phyloP scores from a whole-genome alignment of 2,329 filamentous ascomycete species.

The Penicillium sp. region DNA sequence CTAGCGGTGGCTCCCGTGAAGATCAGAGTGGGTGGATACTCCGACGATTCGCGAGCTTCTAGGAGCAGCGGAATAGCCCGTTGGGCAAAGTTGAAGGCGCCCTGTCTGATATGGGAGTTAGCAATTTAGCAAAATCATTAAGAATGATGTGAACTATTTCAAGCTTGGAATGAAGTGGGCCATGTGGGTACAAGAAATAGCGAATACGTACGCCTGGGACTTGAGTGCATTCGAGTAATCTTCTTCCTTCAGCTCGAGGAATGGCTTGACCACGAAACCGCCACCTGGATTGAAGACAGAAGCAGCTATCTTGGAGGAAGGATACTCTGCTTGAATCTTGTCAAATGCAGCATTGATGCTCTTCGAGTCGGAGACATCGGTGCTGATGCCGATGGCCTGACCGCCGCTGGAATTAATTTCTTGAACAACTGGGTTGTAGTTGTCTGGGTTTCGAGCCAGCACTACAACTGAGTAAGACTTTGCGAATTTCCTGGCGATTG shows the following conservation, averaged over 20 bases:
- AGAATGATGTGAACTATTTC: neutral
- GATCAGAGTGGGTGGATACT: conserved; percentile 73
- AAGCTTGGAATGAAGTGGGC: neutral
- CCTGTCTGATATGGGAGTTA: conserved; percentile 39
- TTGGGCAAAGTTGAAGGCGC: conserved; percentile 75
- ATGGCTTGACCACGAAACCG: conserved; percentile 57
- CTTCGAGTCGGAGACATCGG: conserved; percentile 54
- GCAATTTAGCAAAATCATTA: neutral
- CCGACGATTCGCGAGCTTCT: conserved; percentile 49
- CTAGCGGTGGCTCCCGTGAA: conserved; percentile 86
- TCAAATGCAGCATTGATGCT: conserved; percentile 55
- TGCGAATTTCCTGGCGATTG: conserved; percentile 60
- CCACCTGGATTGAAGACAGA: conserved; percentile 63
- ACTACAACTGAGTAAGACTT: conserved; percentile 58
- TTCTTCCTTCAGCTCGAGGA: conserved; percentile 59
- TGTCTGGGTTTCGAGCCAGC: conserved; percentile 58
- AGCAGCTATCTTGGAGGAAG: conserved; percentile 46
- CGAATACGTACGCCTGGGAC: conserved; percentile 45
- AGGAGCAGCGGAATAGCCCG: conserved; percentile 68
- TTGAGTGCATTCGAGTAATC: conserved; percentile 55
- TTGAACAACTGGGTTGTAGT: conserved; percentile 54
- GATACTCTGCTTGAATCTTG: conserved; percentile 54
- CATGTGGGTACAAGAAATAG: neutral
- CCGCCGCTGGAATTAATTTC: conserved; percentile 61
- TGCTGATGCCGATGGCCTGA: conserved; percentile 59